Evolutionary conservation across 1,139 yeast species (phyloP).

Genomic region (Starmera stellimalicola): DNA sequence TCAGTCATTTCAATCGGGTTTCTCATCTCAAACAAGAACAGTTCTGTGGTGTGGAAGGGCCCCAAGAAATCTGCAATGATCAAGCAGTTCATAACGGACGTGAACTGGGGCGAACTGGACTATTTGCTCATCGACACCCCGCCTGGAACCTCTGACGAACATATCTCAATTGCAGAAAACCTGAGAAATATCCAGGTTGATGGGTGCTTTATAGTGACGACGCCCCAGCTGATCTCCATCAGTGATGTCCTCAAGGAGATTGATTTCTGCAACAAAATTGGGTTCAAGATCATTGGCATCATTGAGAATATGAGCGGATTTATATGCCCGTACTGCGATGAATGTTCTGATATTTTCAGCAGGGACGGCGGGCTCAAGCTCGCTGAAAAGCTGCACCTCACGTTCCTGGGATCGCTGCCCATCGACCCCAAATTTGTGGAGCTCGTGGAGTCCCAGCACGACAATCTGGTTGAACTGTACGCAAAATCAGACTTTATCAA

Average conservation of each 20-base stretch:
- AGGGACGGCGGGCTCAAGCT: slow-evolving; percentile 85
- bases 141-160: slow-evolving; percentile 98
- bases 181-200: slow-evolving; percentile 69
- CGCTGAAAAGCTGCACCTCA: slow-evolving; percentile 50
- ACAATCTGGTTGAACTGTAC: slow-evolving; percentile 28
- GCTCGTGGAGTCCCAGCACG: slow-evolving; percentile 48
- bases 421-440: slow-evolving; percentile 89
- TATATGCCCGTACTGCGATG: slow-evolving; percentile 89
- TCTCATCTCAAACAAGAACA: slow-evolving; percentile 70
- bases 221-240: slow-evolving; percentile 91
- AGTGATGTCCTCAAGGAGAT: slow-evolving; percentile 93
- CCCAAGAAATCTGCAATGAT: slow-evolving; percentile 98
- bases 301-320: slow-evolving; percentile 97
- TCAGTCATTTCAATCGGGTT: slow-evolving; percentile 89
- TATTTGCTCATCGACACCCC: slow-evolving; percentile 92
- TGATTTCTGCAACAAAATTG: slow-evolving; percentile 83
- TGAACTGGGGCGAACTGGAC: slow-evolving; percentile 68
- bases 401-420: slow-evolving; percentile 80
- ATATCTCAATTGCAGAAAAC: slow-evolving; percentile 92
- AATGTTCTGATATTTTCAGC: slow-evolving; percentile 84
- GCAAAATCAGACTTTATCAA: slow-evolving; percentile 29
- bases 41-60: slow-evolving; percentile 96
- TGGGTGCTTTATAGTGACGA: slow-evolving; percentile 91
- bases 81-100: slow-evolving; percentile 83
- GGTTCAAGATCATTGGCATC: slow-evolving; percentile 70